Percentiles rank a stretch among this genome's conserved stretches.
Evolutionary conservation across 345 rosid genomes (phyloP).

Genomic region (Gossypium anomalum): DNA sequence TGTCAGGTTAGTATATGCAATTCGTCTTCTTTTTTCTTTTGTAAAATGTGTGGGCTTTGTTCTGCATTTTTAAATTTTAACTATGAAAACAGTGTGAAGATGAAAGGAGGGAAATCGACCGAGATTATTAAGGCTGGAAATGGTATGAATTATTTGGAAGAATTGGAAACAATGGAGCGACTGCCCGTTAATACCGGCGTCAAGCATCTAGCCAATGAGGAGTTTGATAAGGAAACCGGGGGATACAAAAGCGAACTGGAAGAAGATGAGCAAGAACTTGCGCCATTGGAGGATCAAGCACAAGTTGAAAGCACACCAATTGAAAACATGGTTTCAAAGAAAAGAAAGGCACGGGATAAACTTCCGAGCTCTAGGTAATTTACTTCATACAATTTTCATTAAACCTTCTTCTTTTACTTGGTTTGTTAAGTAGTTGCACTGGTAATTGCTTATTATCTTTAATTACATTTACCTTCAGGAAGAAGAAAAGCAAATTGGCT

Average conservation of each 20-base stretch:
- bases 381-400: neutral
- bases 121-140: slow-evolving; percentile 28
- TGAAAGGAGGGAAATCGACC: slow-evolving; percentile 31
- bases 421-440: neutral
- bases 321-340: slow-evolving; percentile 46
- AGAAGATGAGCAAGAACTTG: slow-evolving; percentile 35
- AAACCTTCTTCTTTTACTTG: neutral
- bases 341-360: slow-evolving; percentile 65
- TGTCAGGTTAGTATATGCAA: slow-evolving; percentile 48
- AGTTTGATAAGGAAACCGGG: slow-evolving; percentile 56
- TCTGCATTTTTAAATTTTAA: neutral
- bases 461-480: slow-evolving; percentile 38
- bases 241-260: slow-evolving; percentile 61
- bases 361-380: slow-evolving; percentile 60
- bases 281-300: slow-evolving; percentile 19
- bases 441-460: neutral
- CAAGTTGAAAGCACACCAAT: slow-evolving; percentile 30
- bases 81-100: slow-evolving; percentile 50
- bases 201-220: slow-evolving; percentile 63
- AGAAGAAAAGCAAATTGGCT: slow-evolving; percentile 56
- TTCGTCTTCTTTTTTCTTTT: neutral
- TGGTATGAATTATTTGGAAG: slow-evolving; percentile 31
- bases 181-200: slow-evolving; percentile 25
- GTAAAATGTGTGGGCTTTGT: neutral
- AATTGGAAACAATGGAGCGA: slow-evolving; percentile 35